Evolutionary conservation across 1,284 basidiomycete genomes (phyloP).

Genomic region (Apiotrichum brassicae): DNA sequence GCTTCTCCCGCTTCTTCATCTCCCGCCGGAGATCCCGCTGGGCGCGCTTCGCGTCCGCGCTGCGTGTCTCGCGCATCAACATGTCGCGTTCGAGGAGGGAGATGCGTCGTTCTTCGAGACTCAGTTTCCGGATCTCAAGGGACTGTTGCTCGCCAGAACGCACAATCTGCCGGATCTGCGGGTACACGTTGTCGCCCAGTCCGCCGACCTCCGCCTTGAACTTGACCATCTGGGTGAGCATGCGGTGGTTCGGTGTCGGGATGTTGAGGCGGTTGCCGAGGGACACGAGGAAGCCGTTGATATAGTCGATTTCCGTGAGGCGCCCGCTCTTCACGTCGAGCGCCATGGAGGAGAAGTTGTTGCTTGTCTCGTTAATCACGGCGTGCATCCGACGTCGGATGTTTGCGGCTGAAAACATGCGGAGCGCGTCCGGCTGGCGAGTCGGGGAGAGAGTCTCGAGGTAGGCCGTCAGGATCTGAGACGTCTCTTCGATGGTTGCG

Average conservation of each 20-base stretch:
- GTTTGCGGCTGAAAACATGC: constrained; percentile 28
- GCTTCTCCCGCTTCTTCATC: not conserved
- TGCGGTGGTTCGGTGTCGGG: constrained; percentile 58
- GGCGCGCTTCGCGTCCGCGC: constrained; percentile 1
- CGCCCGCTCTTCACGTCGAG: constrained; percentile 58
- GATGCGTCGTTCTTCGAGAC: constrained; percentile 9
- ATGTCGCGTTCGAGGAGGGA: constrained; percentile 9
- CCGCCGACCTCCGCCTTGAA: constrained; percentile 46
- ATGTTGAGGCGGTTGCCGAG: constrained; percentile 61
- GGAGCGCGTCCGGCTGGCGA: constrained; percentile 28
- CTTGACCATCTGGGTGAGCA: constrained; percentile 59
- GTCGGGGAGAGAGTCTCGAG: constrained; percentile 46
- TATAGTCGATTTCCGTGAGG: constrained; percentile 68
- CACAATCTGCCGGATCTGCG: not conserved
- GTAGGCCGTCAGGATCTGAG: constrained; percentile 52
- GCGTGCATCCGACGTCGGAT: constrained; percentile 52
- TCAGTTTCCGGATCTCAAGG: not conserved
- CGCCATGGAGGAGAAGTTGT: constrained; percentile 73
- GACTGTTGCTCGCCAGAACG: not conserved
- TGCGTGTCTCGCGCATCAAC: constrained; percentile 6
- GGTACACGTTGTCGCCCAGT: constrained; percentile 5
- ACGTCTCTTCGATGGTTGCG: constrained; percentile 59
- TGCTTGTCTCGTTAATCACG: constrained; percentile 55
- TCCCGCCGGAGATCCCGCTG: constrained; percentile 1
- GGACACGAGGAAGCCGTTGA: constrained; percentile 76